These are phyloP conservation scores for Collybiopsis luxurians DNA, from an alignment of 768 basidiomycete genomes.

Conservation along the genomic window DNA sequence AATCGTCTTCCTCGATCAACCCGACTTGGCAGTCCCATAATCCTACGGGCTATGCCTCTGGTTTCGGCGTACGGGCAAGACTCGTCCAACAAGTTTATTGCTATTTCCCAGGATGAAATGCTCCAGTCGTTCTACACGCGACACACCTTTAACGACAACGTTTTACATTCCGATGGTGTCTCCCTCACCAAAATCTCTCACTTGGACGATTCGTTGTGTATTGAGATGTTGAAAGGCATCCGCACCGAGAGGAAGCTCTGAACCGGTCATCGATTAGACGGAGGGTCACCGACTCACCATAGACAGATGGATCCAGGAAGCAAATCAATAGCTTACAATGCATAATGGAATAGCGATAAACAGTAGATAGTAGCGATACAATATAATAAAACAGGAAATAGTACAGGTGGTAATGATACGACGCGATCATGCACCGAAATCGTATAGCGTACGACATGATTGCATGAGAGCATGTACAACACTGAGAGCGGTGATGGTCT, in stretches of 20 bases:
- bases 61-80: constrained; percentile 79
- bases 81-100: constrained; percentile 79
- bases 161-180: constrained; percentile 67
- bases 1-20: constrained; percentile 74
- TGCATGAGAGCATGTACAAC: constrained; percentile 76
- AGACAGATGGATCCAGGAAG: no score
- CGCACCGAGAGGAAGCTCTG: constrained; percentile 62
- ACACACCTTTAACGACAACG: constrained; percentile 66
- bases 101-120: constrained; percentile 85
- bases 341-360: no score
- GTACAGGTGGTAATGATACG: no score
- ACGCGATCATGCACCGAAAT: constrained; percentile 66
- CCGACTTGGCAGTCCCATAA: constrained; percentile 82
- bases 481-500: constrained; percentile 83
- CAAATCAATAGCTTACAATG: no score
- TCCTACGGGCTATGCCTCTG: constrained; percentile 61
- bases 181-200: constrained; percentile 62
- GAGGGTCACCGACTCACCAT: no score
- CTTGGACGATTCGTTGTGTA: constrained; percentile 79
- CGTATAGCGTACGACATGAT: constrained; percentile 74
- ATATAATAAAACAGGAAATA: no score
- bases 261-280: no score
- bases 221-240: constrained; percentile 80
- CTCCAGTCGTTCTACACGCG: constrained; percentile 76
- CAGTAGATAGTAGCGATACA: no score